Conservation (phyloP, 768 basidiomycete genomes). For the Russula lepida region DNA sequence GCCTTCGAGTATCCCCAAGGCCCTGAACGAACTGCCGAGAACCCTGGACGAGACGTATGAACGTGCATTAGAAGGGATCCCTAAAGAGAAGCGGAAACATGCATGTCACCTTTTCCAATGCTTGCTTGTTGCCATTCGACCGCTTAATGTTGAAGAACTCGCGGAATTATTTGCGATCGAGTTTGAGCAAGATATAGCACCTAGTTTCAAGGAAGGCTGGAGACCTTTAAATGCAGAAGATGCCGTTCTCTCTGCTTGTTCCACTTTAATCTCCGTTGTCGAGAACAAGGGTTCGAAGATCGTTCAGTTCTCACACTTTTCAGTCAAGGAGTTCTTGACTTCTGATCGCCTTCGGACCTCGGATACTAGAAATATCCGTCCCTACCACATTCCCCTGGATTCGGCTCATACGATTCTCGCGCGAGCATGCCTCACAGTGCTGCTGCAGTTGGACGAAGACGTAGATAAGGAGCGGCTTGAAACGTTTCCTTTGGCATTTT, state of each 20-base stretch:
- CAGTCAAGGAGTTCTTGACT: slow-evolving; percentile 4
- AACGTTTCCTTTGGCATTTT: neutral
- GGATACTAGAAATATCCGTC: neutral
- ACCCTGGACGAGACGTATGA: slow-evolving; percentile 1
- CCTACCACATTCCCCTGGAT: neutral
- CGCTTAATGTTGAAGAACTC: neutral
- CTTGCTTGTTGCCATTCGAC: neutral
- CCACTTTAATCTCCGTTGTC: neutral
- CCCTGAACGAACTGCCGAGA: neutral
- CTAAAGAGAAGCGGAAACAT: neutral
- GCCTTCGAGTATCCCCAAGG: neutral
- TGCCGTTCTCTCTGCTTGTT: neutral
- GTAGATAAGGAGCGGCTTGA: neutral
- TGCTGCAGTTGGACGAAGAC: neutral
- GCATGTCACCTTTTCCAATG: neutral
- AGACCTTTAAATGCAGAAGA: neutral
- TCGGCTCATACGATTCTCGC: neutral
- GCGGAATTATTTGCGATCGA: slow-evolving; percentile 1
- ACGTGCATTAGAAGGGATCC: neutral
- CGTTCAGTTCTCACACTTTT: slow-evolving; percentile 4
- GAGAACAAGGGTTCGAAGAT: neutral
- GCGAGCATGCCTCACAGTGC: neutral
- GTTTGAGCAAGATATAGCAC: neutral
- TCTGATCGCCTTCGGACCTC: neutral
- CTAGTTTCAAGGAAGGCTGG: neutral